Percentiles rank a stretch among this genome's conserved stretches.
Conservation (phyloP, 306 rosid species). For the Vigna reflexopilosa region DNA sequence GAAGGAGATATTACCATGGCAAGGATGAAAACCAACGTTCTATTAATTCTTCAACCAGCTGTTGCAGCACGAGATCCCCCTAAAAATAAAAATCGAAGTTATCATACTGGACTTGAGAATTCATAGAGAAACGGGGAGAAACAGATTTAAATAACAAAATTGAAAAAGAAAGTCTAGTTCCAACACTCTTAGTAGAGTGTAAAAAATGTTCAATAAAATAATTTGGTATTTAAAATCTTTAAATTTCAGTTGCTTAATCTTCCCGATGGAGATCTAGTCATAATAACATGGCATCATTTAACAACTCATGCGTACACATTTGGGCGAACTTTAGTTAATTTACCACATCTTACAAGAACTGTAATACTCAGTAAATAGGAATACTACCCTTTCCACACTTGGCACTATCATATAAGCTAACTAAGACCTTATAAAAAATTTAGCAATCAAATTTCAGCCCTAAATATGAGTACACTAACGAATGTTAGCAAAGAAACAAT, state of each 20-base stretch:
- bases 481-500: conserved; percentile 9
- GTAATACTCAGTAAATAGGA: conserved; percentile 8
- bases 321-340: conserved; percentile 6
- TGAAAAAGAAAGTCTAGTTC: not conserved
- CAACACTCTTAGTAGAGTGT: not conserved
- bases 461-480: not conserved
- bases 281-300: conserved; percentile 34
- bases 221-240: not conserved
- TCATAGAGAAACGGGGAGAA: conserved; percentile 2
- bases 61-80: conserved; percentile 63
- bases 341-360: conserved; percentile 21
- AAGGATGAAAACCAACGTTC: conserved; percentile 30
- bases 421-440: conserved; percentile 9
- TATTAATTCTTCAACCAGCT: conserved; percentile 57
- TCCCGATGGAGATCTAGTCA: conserved; percentile 18
- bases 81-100: conserved; percentile 42
- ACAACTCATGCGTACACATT: not conserved
- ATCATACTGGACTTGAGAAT: conserved; percentile 24
- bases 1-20: conserved; percentile 51
- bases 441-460: conserved; percentile 27
- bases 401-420: conserved; percentile 16
- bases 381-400: not conserved
- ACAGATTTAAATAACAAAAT: conserved; percentile 8
- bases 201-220: conserved; percentile 28
- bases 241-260: conserved; percentile 14